These are phyloP conservation scores for Pseudogymnoascus sp. DNA, from an alignment of 2,329 filamentous ascomycete species.

Conservation along the genomic window DNA sequence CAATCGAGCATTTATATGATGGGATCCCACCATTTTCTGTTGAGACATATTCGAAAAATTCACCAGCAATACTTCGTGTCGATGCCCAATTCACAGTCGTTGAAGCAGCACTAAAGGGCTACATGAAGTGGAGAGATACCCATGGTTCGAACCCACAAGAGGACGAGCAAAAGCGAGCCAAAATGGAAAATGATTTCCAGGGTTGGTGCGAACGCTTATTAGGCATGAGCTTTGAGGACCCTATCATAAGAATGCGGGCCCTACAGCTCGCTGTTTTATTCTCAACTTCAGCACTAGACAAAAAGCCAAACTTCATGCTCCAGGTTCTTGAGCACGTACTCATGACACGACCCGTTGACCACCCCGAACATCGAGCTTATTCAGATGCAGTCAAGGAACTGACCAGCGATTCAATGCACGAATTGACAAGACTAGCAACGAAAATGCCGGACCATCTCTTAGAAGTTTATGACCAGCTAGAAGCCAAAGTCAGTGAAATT, in stretches of 20 bases:
- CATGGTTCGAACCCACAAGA: constrained; percentile 43
- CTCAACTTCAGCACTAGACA: constrained; percentile 70
- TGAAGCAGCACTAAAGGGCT: constrained; percentile 81
- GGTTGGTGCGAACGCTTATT: constrained; percentile 66
- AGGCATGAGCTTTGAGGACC: constrained; percentile 68
- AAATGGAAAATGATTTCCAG: constrained; percentile 56
- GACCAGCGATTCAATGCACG: constrained; percentile 73
- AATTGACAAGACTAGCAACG: constrained; percentile 79
- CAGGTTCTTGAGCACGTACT: constrained; percentile 88
- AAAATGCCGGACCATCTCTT: constrained; percentile 88
- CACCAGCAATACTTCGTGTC: constrained; percentile 64
- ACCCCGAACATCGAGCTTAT: constrained; percentile 62
- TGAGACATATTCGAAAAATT: constrained; percentile 57
- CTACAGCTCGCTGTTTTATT: constrained; percentile 78
- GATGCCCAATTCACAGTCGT: constrained; percentile 88
- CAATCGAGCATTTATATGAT: constrained; percentile 68
- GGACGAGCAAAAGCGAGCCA: constrained; percentile 41
- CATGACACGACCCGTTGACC: constrained; percentile 66
- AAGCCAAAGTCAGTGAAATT: constrained; percentile 74
- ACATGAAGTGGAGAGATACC: constrained; percentile 62
- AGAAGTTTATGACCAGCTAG: constrained; percentile 81
- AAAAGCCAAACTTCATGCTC: constrained; percentile 71
- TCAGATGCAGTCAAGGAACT: constrained; percentile 86
- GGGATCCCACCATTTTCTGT: constrained; percentile 57
- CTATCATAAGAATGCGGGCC: constrained; percentile 71